A percentile compares a stretch with the other conserved stretches of the same genome.
Evolutionary conservation across 345 rosid genomes (phyloP).

Genomic region (Passiflora organensis): DNA sequence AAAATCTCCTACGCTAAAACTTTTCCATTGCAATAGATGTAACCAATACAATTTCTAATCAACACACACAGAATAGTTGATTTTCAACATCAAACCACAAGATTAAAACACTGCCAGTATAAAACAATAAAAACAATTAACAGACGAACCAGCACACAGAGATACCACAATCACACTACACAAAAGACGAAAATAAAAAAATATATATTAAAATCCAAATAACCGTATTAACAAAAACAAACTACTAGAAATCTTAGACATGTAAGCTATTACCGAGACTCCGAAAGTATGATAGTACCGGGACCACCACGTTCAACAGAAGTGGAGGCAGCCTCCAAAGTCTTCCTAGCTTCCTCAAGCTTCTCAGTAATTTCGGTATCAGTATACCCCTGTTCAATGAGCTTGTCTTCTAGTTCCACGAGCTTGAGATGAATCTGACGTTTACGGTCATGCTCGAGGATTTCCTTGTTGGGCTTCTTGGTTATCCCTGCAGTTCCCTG

Average conservation of each 20-base stretch:
- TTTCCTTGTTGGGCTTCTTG: slow-evolving; percentile 73
- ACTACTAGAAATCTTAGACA: too few relatives aligned
- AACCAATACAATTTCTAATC: too few relatives aligned
- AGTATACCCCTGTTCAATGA: slow-evolving; percentile 68
- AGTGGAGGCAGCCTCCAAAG: slow-evolving; percentile 54
- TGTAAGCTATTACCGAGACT: slow-evolving; percentile 39
- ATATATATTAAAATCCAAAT: neutral
- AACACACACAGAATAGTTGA: too few relatives aligned
- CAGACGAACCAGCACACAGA: neutral
- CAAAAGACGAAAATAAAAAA: too few relatives aligned
- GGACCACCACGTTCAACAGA: slow-evolving; percentile 36
- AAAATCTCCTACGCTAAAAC: too few relatives aligned
- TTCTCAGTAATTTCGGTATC: slow-evolving; percentile 77
- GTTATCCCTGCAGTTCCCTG: slow-evolving; percentile 84
- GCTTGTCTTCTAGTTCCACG: slow-evolving; percentile 71
- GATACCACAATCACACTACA: too few relatives aligned
- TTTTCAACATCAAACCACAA: too few relatives aligned
- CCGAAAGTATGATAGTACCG: slow-evolving; percentile 19
- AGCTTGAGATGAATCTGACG: slow-evolving; percentile 93
- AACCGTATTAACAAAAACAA: too few relatives aligned
- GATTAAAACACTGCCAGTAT: neutral
- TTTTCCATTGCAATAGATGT: too few relatives aligned
- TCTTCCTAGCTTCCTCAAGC: slow-evolving; percentile 67
- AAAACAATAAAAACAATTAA: neutral
- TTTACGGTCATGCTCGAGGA: slow-evolving; percentile 87